Percentiles rank a stretch among this genome's conserved stretches.
phyloP scores from a whole-genome alignment of 495 filamentous ascomycete genomes.

The Amphirosellinia nigrospora region DNA sequence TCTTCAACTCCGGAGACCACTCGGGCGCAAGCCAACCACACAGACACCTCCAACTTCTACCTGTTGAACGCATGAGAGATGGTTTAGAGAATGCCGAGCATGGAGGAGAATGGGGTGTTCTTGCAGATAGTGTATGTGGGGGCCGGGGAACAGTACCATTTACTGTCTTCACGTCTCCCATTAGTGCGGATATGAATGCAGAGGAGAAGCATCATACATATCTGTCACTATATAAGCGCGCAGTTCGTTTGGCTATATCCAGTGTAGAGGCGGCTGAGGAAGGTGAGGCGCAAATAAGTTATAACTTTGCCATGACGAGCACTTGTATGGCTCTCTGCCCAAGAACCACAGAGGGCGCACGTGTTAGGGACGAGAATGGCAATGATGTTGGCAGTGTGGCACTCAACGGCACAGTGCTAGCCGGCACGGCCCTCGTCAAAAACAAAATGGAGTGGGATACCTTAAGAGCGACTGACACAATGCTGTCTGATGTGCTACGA shows the following conservation, averaged over 20 bases:
- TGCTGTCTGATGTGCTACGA: constrained; percentile 60
- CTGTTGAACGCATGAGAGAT: constrained; percentile 69
- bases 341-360: constrained; percentile 54
- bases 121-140: constrained; percentile 57
- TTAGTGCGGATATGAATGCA: constrained; percentile 35
- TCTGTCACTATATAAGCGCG: constrained; percentile 60
- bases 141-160: constrained; percentile 36
- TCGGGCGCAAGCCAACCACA: constrained; percentile 84
- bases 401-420: constrained; percentile 80
- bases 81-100: constrained; percentile 43
- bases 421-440: constrained; percentile 84
- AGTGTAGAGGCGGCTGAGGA: constrained; percentile 30
- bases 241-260: constrained; percentile 42
- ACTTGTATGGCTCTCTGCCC: constrained; percentile 73
- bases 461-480: constrained; percentile 56
- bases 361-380: constrained; percentile 43
- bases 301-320: constrained; percentile 80
- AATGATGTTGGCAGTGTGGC: constrained; percentile 62
- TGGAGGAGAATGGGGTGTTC: constrained; percentile 49
- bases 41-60: constrained; percentile 79
- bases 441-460: constrained; percentile 71
- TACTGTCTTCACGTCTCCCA: constrained; percentile 35
- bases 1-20: constrained; percentile 80
- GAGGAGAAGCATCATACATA: constrained; percentile 42
- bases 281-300: constrained; percentile 67